Base-by-base conservation (phyloP, 2,329 filamentous ascomycete genomes). In the Aspergillus ruber region DNA sequence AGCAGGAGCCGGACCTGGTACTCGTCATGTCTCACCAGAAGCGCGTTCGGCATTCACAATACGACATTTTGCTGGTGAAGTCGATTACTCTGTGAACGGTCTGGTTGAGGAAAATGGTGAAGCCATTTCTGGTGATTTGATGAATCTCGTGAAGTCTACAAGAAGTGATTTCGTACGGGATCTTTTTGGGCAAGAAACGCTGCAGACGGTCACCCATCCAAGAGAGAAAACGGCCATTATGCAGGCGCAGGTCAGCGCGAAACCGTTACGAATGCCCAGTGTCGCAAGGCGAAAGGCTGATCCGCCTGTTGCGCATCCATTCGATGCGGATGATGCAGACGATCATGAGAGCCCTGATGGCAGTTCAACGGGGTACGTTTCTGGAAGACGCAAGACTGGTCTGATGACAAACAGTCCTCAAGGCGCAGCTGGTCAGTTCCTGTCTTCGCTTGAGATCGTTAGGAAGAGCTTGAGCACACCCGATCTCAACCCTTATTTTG, bases 41-140 rank as follows among this genome's bases (percentile, higher is more conserved):
- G 78, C 81, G 0, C 78, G 86, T 0, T 85, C 89, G 4, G 80
- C 81, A 8, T 98, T 98, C 71, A 90, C 90, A 0, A 84, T 98
- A 48, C 90, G 87, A 68, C 93, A 98, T 68, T 98, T 94, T 68
- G 91, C 91, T 35, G 93, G 93, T 44, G 93, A 97, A 65, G 88
- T 98, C 4, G 93, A 98, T 51, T 98, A 98, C 63, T 84, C 88
- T 2, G 80, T 94, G 51, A 85, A 85, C 58, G 88, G 88, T 4
- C 74, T 98, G 18, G 79, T 97, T 2, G 93, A 98, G 67, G 90
- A 95, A 70, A 98, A 98, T 56, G 89, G 90, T 45, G 93, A 98
- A 66, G 83, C 95, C 52, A 93, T 98, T 53, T 95, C 90, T 3
- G 91, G 90, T 21, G 93, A 98, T 67, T 74, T 98, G 58, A 89